Percentiles rank a stretch among this genome's conserved stretches.
Conservation (phyloP, 2,329 filamentous ascomycete species). For the Leptoxyphium fumago region DNA sequence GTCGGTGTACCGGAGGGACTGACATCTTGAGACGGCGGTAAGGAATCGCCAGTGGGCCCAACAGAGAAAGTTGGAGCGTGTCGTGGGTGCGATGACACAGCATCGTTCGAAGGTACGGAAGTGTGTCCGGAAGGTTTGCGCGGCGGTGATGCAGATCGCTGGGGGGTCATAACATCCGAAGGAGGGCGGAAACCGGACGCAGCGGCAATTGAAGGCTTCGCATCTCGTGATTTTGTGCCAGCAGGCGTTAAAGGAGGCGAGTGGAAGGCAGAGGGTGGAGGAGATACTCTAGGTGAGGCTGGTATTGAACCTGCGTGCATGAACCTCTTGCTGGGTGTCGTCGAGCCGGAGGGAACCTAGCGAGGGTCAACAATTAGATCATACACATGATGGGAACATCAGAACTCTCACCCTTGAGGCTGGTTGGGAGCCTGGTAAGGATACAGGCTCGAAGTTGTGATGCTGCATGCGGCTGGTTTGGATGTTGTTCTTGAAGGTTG, state of each 20-base stretch:
- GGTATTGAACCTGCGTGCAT: constrained; percentile 34
- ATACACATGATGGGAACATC: constrained; percentile 4
- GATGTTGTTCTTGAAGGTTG: constrained; percentile 58
- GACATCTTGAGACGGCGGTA: constrained; percentile 39
- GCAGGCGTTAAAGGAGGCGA: constrained; percentile 83
- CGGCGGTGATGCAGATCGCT: constrained; percentile 29
- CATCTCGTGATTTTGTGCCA: constrained; percentile 51
- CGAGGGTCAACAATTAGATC: neutral
- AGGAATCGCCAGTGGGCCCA: constrained; percentile 40
- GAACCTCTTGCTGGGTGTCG: constrained; percentile 24
- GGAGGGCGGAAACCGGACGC: constrained; percentile 10
- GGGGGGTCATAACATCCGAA: constrained; percentile 49
- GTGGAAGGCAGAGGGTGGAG: constrained; percentile 56
- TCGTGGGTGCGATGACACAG: constrained; percentile 31
- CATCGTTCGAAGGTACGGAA: constrained; percentile 28
- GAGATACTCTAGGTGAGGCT: constrained; percentile 53
- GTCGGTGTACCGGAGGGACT: constrained; percentile 48
- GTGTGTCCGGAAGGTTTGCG: constrained; percentile 26
- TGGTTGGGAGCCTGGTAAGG: constrained; percentile 74
- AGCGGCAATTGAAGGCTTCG: constrained; percentile 17
- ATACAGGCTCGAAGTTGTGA: constrained; percentile 82
- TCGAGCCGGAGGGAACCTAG: constrained; percentile 34
- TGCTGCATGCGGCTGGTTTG: constrained; percentile 74
- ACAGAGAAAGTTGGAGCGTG: constrained; percentile 41
- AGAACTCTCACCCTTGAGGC: constrained; percentile 58